Percentiles rank a stretch among this genome's conserved stretches.
Conservation (phyloP, 495 filamentous ascomycete genomes). For the Penicillium canariense region DNA sequence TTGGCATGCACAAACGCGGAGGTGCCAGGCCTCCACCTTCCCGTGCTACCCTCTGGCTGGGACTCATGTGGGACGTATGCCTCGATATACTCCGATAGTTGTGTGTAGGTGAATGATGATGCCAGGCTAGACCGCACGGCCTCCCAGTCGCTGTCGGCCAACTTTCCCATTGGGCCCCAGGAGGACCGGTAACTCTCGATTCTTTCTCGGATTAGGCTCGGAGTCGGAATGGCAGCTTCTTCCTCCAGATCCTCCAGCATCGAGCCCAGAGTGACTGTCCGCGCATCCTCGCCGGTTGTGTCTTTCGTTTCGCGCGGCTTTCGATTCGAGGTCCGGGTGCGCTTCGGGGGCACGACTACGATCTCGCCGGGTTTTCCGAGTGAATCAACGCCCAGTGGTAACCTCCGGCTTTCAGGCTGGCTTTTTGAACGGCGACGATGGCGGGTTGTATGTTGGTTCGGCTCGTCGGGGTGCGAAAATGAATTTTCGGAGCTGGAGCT, state of each 20-base stretch:
- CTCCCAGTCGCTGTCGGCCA: conserved; percentile 29
- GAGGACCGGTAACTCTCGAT: conserved; percentile 27
- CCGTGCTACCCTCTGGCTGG: not conserved
- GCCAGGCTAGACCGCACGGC: conserved; percentile 25
- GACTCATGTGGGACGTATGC: not conserved
- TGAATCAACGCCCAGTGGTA: conserved; percentile 29
- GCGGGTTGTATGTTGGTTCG: not conserved
- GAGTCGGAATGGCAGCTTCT: conserved; percentile 9
- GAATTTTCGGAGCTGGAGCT: conserved; percentile 3
- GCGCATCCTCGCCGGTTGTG: not conserved
- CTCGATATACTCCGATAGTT: conserved; percentile 34
- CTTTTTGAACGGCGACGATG: not conserved
- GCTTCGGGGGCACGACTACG: conserved; percentile 31
- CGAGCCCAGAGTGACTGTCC: conserved; percentile 17
- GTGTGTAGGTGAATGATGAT: conserved; percentile 34
- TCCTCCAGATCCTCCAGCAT: conserved; percentile 33
- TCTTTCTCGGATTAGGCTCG: conserved; percentile 10
- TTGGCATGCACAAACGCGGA: conserved; percentile 24
- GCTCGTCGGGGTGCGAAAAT: not conserved
- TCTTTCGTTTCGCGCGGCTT: conserved; percentile 1
- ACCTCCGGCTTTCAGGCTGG: not conserved
- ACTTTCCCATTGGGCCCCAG: conserved; percentile 20
- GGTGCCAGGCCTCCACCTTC: conserved; percentile 32
- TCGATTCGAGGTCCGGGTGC: conserved; percentile 6
- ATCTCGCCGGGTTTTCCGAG: conserved; percentile 45